Conservation (phyloP, 1,139 yeast genomes). For the Kodamaea sp. region DNA sequence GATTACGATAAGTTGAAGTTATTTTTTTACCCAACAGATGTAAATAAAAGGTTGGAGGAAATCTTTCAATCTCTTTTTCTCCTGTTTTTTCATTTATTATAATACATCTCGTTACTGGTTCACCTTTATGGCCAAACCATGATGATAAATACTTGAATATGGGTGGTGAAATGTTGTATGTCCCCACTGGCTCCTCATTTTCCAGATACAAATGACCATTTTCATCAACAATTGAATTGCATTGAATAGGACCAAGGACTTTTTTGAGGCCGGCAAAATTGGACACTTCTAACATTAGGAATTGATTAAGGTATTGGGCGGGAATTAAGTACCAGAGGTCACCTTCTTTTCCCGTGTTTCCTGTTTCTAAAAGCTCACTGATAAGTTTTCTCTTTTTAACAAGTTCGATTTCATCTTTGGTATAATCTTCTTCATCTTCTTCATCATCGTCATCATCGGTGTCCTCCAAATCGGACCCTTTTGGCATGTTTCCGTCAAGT, state of each 20-base stretch:
- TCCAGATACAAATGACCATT: constrained; percentile 32
- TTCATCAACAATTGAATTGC: constrained; percentile 27
- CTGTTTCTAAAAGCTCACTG: constrained; percentile 18
- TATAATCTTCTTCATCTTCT: background rate
- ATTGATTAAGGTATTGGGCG: constrained; percentile 23
- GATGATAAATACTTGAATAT: constrained; percentile 41
- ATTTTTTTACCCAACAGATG: constrained; percentile 43
- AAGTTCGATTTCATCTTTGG: background rate
- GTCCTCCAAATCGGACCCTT: background rate
- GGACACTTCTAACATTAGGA: constrained; percentile 24
- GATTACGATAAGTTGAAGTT: constrained; percentile 8
- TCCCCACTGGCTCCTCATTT: constrained; percentile 27
- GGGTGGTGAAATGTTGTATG: constrained; percentile 33
- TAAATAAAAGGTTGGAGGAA: constrained; percentile 48
- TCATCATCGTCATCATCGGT: background rate
- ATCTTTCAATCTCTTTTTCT: constrained; percentile 45
- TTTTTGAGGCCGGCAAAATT: constrained; percentile 25
- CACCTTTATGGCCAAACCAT: constrained; percentile 53
- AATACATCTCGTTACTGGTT: constrained; percentile 46
- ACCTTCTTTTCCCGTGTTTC: constrained; percentile 27
- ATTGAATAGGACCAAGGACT: constrained; percentile 33
- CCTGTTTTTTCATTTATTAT: constrained; percentile 37
- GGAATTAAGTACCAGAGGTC: constrained; percentile 40
- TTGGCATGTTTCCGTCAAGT: background rate
- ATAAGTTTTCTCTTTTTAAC: constrained; percentile 21